Conservation (phyloP, 805 yeast species). For the Saturnispora bothae region DNA sequence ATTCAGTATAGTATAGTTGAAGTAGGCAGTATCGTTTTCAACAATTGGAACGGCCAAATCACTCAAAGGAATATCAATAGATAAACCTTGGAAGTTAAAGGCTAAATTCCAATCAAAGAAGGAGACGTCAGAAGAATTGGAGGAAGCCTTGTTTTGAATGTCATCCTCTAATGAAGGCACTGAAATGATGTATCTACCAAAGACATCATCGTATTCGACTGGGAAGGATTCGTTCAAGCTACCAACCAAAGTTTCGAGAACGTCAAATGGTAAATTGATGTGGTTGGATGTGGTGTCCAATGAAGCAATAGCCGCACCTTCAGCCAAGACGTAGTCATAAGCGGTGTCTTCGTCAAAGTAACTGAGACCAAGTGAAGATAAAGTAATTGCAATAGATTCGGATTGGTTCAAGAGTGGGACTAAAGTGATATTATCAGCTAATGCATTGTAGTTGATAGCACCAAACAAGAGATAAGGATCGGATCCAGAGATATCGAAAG, state of each 20-base stretch:
- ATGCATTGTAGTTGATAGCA: constrained; percentile 8
- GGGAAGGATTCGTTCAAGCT: constrained; percentile 2
- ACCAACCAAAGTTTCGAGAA: constrained; percentile 1
- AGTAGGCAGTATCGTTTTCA: constrained; percentile 7
- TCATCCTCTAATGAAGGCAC: not conserved
- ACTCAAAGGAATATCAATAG: constrained; percentile 35
- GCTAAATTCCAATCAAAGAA: constrained; percentile 15
- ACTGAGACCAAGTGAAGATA: constrained; percentile 12
- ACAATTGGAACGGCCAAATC: constrained; percentile 6
- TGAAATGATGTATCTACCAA: constrained; percentile 6
- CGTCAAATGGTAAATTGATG: constrained; percentile 9
- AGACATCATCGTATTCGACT: constrained; percentile 6
- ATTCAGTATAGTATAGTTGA: not conserved
- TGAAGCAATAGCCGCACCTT: constrained; percentile 6
- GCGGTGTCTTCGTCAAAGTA: constrained; percentile 2
- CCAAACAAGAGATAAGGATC: constrained; percentile 10
- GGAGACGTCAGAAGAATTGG: not conserved
- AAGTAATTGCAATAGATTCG: constrained; percentile 10
- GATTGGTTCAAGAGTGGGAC: constrained; percentile 13
- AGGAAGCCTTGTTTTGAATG: no score
- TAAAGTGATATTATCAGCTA: constrained; percentile 8
- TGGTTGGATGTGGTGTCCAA: constrained; percentile 6
- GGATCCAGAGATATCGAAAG: constrained; percentile 5
- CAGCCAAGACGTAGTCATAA: constrained; percentile 6
- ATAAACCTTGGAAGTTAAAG: constrained; percentile 43